Evolutionary conservation across 345 rosid species (phyloP).

Genomic region (Eucalyptus albens): DNA sequence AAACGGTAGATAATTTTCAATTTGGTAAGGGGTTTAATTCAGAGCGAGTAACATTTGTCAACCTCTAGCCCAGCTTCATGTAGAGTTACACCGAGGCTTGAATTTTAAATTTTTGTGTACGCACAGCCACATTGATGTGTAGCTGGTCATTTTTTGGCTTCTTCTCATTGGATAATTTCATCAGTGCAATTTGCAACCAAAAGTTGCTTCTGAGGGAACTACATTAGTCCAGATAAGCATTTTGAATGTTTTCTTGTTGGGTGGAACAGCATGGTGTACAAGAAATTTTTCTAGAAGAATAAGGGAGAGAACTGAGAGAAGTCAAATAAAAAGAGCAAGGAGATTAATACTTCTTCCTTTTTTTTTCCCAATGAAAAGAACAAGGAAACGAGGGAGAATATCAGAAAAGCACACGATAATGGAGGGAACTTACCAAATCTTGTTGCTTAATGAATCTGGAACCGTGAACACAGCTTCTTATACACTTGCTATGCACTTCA

Average conservation of each 20-base stretch:
- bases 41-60: not conserved
- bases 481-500: not conserved
- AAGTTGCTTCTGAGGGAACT: not conserved
- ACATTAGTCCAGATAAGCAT: not conserved
- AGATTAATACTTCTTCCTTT: not conserved
- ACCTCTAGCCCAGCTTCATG: not conserved
- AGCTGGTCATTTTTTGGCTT: not conserved
- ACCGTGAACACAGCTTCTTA: not conserved
- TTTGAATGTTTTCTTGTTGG: not conserved
- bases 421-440: not conserved
- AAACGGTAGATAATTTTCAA: not conserved
- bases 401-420: not conserved
- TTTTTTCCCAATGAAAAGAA: not conserved
- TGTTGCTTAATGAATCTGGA: not conserved
- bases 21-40: not conserved
- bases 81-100: not conserved
- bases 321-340: not conserved
- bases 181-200: not conserved
- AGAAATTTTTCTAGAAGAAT: not conserved
- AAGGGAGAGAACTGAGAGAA: not conserved
- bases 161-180: not conserved
- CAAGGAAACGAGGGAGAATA: not conserved
- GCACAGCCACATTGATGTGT: not conserved
- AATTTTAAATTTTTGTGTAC: not conserved
- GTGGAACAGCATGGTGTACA: not conserved